Evolutionary conservation across 192 early-diverging fungal species (phyloP), one percentile per base, ranked within the genome.

Genomic region (Dimargaris cristalligena): DNA sequence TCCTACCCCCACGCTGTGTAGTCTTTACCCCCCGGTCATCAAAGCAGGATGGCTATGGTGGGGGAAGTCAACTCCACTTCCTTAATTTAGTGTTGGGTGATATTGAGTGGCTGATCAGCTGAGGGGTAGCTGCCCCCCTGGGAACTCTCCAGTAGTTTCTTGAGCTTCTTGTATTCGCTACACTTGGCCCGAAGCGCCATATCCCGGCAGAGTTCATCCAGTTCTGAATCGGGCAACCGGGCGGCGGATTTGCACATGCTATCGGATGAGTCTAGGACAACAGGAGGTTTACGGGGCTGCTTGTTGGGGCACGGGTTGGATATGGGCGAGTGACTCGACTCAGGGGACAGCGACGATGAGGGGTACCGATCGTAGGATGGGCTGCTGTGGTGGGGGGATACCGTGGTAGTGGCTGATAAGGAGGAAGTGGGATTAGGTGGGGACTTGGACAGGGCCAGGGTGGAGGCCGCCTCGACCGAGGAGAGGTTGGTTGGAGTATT

Each of bases 131-230:
- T n/a, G n/a, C n/a, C n/a, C n/a, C n/a, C n/a, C n/a, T n/a, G n/a
- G n/a, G n/a, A n/a, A 2, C 22, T 52, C 28, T 57, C 55, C 34
- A 71, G 64, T 32, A 58, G 48, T 45, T 71, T 67, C 52, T 67
- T 67, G 31, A 71, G 51, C 48, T 50, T 58, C 0, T 59, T 11
- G 60, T 71, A 71, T 38, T 71, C 64, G 38, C 63, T 61, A 56
- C 67, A 71, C 29, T 57, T 57, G 33, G 55, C 55, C 34, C 38
- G 55, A 0, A 57, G 20, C 23, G 34, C 55, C 20, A 57, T n/a
- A n/a, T 57, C 55, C 11, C 55, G 55, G 22, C 55, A 57, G 34
- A 57, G 55, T 35, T 57, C 55, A n/a, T 57, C 55, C 55, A 57
- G 32, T 57, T 57, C 55, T 0, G 32, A 57, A n/a, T 57, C 55